Evolutionary conservation across 768 basidiomycete species (phyloP).

Genomic region (Tricholoma saponaceum): DNA sequence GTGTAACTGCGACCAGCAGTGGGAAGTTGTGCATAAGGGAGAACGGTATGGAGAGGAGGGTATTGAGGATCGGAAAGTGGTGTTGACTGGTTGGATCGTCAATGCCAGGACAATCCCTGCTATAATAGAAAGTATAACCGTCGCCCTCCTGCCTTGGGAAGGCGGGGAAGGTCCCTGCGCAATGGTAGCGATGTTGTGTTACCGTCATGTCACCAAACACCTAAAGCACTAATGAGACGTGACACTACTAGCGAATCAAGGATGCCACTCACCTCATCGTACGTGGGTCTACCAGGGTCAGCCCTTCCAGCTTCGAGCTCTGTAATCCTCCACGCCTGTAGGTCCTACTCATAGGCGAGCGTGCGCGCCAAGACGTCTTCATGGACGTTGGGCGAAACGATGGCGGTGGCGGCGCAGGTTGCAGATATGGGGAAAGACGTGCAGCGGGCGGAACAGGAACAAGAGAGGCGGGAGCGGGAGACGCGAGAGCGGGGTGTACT

Average conservation of each 20-base stretch:
- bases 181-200: not conserved
- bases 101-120: not conserved
- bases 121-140: not conserved
- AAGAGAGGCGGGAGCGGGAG: too few species aligned
- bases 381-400: too few species aligned
- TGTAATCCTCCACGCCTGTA: conserved; percentile 11
- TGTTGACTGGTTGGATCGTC: not conserved
- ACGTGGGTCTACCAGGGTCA: not conserved
- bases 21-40: not conserved
- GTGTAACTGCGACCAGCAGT: not conserved
- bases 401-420: too few species aligned
- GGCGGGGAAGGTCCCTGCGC: not conserved
- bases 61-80: not conserved
- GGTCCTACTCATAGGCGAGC: conserved; percentile 13
- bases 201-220: not conserved
- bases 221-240: not conserved
- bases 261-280: too few species aligned
- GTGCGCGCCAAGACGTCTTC: conserved; percentile 13
- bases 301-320: conserved; percentile 5
- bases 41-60: not conserved
- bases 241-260: too few species aligned
- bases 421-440: too few species aligned
- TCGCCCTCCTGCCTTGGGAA: not conserved
- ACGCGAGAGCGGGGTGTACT: too few species aligned
- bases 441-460: too few species aligned